phyloP scores from a whole-genome alignment of 2,329 filamentous ascomycete genomes.

The Esteya vermicola region DNA sequence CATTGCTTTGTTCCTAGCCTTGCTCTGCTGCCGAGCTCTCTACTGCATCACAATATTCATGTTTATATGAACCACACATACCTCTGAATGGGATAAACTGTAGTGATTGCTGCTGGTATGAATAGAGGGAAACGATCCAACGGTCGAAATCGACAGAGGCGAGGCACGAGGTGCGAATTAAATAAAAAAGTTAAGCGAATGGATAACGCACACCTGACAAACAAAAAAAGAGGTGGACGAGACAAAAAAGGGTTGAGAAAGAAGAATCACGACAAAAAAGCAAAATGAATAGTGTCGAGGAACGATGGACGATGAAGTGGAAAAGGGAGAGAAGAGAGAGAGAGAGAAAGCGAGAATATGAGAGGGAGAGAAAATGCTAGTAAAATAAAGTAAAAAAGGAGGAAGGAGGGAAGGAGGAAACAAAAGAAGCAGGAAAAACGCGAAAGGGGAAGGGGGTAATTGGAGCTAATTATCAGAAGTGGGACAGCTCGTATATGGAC shows the following conservation, averaged over 20 bases:
- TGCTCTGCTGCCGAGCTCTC: too few relatives aligned
- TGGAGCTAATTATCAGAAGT: constrained; percentile 3
- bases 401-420: not conserved
- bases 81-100: too few relatives aligned
- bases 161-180: not conserved
- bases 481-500: constrained; percentile 1
- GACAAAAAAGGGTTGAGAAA: constrained; percentile 1
- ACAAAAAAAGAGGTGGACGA: not conserved
- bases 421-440: constrained; percentile 3
- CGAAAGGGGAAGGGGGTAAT: constrained; percentile 7
- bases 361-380: too few relatives aligned
- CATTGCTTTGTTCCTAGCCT: too few relatives aligned
- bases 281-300: constrained; percentile 5
- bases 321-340: not conserved
- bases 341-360: constrained; percentile 1
- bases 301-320: constrained; percentile 10
- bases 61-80: too few relatives aligned
- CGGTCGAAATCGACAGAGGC: not conserved
- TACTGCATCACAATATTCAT: too few relatives aligned
- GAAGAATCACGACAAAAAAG: constrained; percentile 1
- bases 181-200: not conserved
- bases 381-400: too few relatives aligned
- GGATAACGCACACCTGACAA: not conserved
- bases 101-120: too few relatives aligned
- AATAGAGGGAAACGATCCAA: too few relatives aligned